These are phyloP conservation scores for Kokia cookei DNA, from an alignment of 441 rosid genomes.

Conservation along the genomic window DNA sequence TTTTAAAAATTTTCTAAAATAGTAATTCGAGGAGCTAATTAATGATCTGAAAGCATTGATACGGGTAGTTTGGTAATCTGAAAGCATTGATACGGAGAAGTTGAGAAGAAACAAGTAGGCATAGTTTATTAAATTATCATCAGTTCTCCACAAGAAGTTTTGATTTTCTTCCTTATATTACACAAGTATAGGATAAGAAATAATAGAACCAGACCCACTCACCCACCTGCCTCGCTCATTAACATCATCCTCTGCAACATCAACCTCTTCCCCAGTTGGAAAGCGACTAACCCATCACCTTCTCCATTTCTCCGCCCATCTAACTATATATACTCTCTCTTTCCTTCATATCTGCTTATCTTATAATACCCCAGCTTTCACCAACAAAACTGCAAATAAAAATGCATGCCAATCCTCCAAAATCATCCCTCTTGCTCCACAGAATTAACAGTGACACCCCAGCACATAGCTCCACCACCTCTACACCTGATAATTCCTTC, in stretches of 20 bases:
- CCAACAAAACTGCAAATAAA: neutral
- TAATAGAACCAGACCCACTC: too few relatives aligned
- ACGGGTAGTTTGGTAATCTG: neutral
- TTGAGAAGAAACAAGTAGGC: slow-evolving; percentile 17
- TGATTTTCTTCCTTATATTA: too few relatives aligned
- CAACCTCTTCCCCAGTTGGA: slow-evolving; percentile 24
- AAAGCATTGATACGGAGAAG: neutral
- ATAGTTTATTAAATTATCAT: slow-evolving; percentile 10
- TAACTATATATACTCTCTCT: neutral
- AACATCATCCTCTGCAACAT: neutral
- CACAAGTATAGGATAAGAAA: too few relatives aligned
- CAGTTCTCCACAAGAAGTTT: too few relatives aligned
- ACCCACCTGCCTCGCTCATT: neutral
- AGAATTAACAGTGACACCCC: slow-evolving; percentile 36
- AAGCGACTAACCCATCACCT: slow-evolving; percentile 19
- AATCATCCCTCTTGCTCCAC: slow-evolving; percentile 43
- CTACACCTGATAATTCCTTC: slow-evolving; percentile 7
- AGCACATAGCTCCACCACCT: slow-evolving; percentile 3
- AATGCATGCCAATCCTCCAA: slow-evolving; percentile 52
- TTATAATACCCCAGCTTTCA: neutral
- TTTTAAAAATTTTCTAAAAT: too few relatives aligned
- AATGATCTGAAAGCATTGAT: neutral
- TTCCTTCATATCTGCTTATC: neutral
- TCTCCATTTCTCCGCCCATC: slow-evolving; percentile 3
- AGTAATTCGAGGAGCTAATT: neutral